phyloP scores from a whole-genome alignment of 2,329 filamentous ascomycete genomes.

The Botryosphaeria dothidea region DNA sequence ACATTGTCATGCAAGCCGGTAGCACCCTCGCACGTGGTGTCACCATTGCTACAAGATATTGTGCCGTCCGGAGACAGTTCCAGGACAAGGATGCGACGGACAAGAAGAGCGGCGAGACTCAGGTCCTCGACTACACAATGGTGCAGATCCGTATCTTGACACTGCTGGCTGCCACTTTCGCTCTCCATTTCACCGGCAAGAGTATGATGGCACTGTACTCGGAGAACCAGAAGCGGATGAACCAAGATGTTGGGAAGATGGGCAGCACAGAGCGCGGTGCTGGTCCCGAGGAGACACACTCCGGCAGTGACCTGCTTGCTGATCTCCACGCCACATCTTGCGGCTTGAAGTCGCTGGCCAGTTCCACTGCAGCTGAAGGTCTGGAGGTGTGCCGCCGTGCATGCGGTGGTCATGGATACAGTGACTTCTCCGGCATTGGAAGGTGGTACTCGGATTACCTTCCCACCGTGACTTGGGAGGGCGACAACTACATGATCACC shows the following conservation, averaged over 20 bases:
- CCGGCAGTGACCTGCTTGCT: slow-evolving; percentile 68
- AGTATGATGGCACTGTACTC: slow-evolving; percentile 74
- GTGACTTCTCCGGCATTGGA: slow-evolving; percentile 73
- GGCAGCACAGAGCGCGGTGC: slow-evolving; percentile 54
- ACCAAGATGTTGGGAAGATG: slow-evolving; percentile 42
- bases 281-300: slow-evolving; percentile 67
- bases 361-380: slow-evolving; percentile 71
- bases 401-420: slow-evolving; percentile 77
- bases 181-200: slow-evolving; percentile 76
- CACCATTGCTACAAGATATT: slow-evolving; percentile 75
- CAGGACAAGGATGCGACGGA: slow-evolving; percentile 69
- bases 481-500: slow-evolving; percentile 81
- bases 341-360: slow-evolving; percentile 72
- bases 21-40: slow-evolving; percentile 72
- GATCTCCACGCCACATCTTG: slow-evolving; percentile 77
- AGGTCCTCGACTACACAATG: slow-evolving; percentile 80
- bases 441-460: slow-evolving; percentile 75
- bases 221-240: slow-evolving; percentile 70
- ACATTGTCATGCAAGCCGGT: slow-evolving; percentile 72
- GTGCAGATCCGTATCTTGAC: slow-evolving; percentile 74
- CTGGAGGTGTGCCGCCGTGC: slow-evolving; percentile 74
- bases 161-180: slow-evolving; percentile 71
- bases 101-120: slow-evolving; percentile 63
- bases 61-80: slow-evolving; percentile 74
- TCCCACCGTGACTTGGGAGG: slow-evolving; percentile 71